Conservation (phyloP, 441 rosid genomes). For the Flueggea neowawraea region DNA sequence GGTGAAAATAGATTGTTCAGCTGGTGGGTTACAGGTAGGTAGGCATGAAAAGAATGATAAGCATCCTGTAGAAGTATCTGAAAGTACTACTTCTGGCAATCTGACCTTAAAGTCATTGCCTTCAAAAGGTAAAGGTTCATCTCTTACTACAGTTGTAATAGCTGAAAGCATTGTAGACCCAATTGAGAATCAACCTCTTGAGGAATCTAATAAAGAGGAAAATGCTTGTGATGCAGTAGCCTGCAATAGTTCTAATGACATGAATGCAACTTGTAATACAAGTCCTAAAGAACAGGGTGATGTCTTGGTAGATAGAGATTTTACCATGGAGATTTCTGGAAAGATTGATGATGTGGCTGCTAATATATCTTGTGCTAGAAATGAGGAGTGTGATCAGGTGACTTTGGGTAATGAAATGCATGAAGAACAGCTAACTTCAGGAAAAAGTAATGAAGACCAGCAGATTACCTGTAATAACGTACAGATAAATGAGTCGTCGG, state of each 20-base stretch:
- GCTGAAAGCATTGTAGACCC: slow-evolving; percentile 20
- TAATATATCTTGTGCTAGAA: slow-evolving; percentile 23
- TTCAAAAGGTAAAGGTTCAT: slow-evolving; percentile 25
- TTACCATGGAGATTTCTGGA: slow-evolving; percentile 9
- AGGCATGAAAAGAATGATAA: slow-evolving; percentile 15
- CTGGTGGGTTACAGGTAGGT: slow-evolving; percentile 21
- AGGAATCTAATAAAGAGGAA: slow-evolving; percentile 11
- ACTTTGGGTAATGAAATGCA: slow-evolving; percentile 24
- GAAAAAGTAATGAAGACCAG: slow-evolving; percentile 14
- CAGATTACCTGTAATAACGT: slow-evolving; percentile 9
- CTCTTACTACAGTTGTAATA: slow-evolving; percentile 16
- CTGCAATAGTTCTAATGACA: slow-evolving; percentile 16
- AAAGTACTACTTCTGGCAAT: slow-evolving; percentile 22
- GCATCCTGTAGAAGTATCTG: slow-evolving; percentile 11
- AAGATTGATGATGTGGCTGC: slow-evolving; percentile 17
- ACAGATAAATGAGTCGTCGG: slow-evolving; percentile 17
- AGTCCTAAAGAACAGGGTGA: slow-evolving; percentile 23
- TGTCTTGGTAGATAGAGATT: slow-evolving; percentile 9
- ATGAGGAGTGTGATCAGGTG: slow-evolving; percentile 19
- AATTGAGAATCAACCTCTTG: slow-evolving; percentile 20
- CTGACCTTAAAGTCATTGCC: slow-evolving; percentile 25
- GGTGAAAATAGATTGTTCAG: slow-evolving; percentile 41
- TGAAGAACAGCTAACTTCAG: slow-evolving; percentile 24
- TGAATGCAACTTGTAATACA: too few species aligned
- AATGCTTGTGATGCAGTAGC: slow-evolving; percentile 11